Conservation (phyloP, 2,329 filamentous ascomycete genomes). For the Aspergillus quadrilineatus region DNA sequence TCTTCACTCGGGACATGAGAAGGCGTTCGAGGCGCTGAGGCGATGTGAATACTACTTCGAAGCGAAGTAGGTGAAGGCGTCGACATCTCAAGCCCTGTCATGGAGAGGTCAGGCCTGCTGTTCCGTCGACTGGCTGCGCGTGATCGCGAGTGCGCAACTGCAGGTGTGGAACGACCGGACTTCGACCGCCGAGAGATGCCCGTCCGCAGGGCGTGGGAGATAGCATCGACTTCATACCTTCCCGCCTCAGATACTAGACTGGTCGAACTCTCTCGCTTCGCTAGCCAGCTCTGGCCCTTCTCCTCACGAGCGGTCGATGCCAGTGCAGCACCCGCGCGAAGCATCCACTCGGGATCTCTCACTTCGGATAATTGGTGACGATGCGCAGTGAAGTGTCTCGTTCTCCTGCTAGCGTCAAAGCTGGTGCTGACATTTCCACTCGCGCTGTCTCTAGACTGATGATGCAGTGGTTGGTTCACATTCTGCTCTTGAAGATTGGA, state of each 20-base stretch:
- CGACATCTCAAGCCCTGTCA: constrained; percentile 20
- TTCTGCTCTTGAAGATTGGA: constrained; percentile 34
- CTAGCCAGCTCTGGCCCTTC: constrained; percentile 63
- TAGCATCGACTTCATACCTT: constrained; percentile 29
- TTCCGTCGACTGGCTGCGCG: constrained; percentile 32
- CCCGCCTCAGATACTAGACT: constrained; percentile 47
- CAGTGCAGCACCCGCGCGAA: constrained; percentile 58
- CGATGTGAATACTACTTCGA: not conserved
- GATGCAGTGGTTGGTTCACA: constrained; percentile 28
- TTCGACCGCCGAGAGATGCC: constrained; percentile 27
- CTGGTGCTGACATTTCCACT: not conserved
- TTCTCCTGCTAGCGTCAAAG: not conserved
- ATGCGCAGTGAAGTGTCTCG: not conserved
- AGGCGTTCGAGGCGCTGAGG: not conserved
- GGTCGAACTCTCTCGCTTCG: constrained; percentile 56
- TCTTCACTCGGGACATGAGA: constrained; percentile 3
- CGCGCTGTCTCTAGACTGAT: constrained; percentile 15
- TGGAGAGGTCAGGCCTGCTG: constrained; percentile 24
- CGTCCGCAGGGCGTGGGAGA: constrained; percentile 23
- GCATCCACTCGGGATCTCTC: constrained; percentile 57
- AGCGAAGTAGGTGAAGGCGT: not conserved
- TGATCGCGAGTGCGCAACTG: constrained; percentile 34
- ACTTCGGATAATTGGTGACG: constrained; percentile 10
- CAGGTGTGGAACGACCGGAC: constrained; percentile 40
- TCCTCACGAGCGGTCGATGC: constrained; percentile 58